Conservation (phyloP, 768 basidiomycete genomes). For the Tylopilus balloui region DNA sequence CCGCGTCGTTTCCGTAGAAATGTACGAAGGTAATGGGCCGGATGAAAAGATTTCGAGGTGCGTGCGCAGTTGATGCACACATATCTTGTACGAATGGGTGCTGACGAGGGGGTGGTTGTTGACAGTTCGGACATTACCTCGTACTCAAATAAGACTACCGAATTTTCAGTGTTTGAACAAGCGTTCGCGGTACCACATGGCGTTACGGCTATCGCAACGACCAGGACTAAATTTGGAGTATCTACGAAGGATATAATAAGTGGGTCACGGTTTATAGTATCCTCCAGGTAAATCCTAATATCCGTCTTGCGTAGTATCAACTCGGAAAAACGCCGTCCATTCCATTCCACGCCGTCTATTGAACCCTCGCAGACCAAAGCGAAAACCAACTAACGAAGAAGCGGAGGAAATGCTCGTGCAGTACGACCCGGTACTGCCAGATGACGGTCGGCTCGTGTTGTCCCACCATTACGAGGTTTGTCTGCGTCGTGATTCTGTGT, state of each 20-base stretch:
- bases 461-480: slow-evolving; percentile 54
- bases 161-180: slow-evolving; percentile 59
- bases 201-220: slow-evolving; percentile 66
- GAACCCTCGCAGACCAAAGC: slow-evolving; percentile 78
- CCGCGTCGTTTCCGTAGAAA: slow-evolving; percentile 75
- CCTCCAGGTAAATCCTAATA: not conserved
- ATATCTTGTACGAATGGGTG: slow-evolving; percentile 3
- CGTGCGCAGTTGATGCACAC: slow-evolving; percentile 18
- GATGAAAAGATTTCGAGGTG: slow-evolving; percentile 75
- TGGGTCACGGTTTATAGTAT: slow-evolving; percentile 33
- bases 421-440: slow-evolving; percentile 75
- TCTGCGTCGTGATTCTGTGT: slow-evolving; percentile 2
- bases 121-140: slow-evolving; percentile 51
- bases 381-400: slow-evolving; percentile 72
- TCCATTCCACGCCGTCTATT: slow-evolving; percentile 68
- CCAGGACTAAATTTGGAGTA: slow-evolving; percentile 86
- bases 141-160: slow-evolving; percentile 48
- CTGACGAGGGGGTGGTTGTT: not conserved
- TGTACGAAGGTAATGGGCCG: slow-evolving; percentile 71
- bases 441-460: slow-evolving; percentile 57
- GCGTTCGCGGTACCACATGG: slow-evolving; percentile 66
- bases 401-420: slow-evolving; percentile 81
- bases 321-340: slow-evolving; percentile 65
- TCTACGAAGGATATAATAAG: slow-evolving; percentile 82
- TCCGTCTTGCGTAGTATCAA: slow-evolving; percentile 58